Evolutionary conservation across 768 basidiomycete genomes (phyloP).

Genomic region (Termitomyces bulborhizus): DNA sequence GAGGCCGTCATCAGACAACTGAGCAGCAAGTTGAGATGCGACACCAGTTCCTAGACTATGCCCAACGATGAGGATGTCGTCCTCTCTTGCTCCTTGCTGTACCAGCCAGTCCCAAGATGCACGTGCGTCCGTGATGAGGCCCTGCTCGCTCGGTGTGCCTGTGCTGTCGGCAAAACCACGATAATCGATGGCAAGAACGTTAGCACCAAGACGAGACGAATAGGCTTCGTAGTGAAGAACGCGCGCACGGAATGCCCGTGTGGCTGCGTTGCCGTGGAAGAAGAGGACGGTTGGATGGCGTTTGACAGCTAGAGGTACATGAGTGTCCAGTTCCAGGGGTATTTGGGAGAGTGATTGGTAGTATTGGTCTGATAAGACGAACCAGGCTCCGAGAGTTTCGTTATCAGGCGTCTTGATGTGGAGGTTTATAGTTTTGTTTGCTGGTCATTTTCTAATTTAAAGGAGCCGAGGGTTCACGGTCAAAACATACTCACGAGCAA

Average conservation of each 20-base stretch:
- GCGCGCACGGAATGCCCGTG: slow-evolving; percentile 62
- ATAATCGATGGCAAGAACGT: slow-evolving; percentile 87
- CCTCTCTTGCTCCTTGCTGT: slow-evolving; percentile 44
- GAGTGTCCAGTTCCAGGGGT: slow-evolving; percentile 28
- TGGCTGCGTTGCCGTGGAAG: slow-evolving; percentile 87
- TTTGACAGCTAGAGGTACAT: slow-evolving; percentile 49
- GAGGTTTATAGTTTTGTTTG: slow-evolving; percentile 73
- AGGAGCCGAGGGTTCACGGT: neutral
- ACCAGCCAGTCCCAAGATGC: slow-evolving; percentile 79
- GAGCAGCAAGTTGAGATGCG: slow-evolving; percentile 41
- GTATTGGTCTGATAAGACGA: slow-evolving; percentile 61
- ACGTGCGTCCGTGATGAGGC: slow-evolving; percentile 66
- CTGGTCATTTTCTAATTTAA: slow-evolving; percentile 26
- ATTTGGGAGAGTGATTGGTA: slow-evolving; percentile 46
- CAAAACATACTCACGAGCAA: slow-evolving; percentile 52
- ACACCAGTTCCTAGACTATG: slow-evolving; percentile 91
- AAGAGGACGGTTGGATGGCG: slow-evolving; percentile 77
- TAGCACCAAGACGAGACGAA: slow-evolving; percentile 58
- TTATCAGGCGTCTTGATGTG: slow-evolving; percentile 71
- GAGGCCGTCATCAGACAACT: slow-evolving; percentile 38
- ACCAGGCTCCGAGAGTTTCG: slow-evolving; percentile 81
- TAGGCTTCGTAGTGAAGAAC: slow-evolving; percentile 64
- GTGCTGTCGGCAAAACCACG: slow-evolving; percentile 88
- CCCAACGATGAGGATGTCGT: slow-evolving; percentile 70
- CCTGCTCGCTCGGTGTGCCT: slow-evolving; percentile 70